Evolutionary conservation across 331 rosid genomes (phyloP).

Genomic region (Prunus yedoensis): DNA sequence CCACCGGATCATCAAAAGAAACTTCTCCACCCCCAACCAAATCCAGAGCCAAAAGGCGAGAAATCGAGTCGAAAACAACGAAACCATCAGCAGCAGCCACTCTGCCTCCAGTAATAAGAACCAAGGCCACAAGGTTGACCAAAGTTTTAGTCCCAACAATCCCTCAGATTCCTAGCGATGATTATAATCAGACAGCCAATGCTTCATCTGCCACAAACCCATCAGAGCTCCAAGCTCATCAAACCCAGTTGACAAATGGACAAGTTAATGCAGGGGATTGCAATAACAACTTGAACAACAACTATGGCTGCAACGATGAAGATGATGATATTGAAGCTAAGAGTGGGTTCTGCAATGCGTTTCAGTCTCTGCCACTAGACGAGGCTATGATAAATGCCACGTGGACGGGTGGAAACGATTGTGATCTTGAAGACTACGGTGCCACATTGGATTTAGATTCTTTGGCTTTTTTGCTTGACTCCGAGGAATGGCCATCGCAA

Average conservation of each 20-base stretch:
- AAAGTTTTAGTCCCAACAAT: constrained; percentile 14
- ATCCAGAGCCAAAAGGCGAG: neutral
- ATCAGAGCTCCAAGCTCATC: constrained; percentile 11
- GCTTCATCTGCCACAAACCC: neutral
- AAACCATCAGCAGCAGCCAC: neutral
- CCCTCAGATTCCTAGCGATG: neutral
- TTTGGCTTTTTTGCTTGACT: constrained; percentile 26
- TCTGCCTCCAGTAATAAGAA: constrained; percentile 20
- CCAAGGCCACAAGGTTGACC: constrained; percentile 30
- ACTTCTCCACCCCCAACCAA: neutral
- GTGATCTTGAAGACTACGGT: constrained; percentile 24
- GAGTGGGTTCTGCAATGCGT: neutral
- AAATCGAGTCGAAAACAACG: neutral
- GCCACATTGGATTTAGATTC: constrained; percentile 32
- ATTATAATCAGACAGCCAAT: neutral
- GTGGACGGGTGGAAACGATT: constrained; percentile 15
- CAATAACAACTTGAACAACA: neutral
- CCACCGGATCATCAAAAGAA: constrained; percentile 16
- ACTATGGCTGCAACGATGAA: neutral
- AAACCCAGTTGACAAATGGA: neutral
- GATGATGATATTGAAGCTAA: neutral
- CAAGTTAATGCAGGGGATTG: neutral
- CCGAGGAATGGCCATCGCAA: constrained; percentile 18
- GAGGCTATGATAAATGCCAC: constrained; percentile 5
- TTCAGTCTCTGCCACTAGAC: constrained; percentile 6